phyloP scores from a whole-genome alignment of 257 asterid species.

The Coffea eugenioides region DNA sequence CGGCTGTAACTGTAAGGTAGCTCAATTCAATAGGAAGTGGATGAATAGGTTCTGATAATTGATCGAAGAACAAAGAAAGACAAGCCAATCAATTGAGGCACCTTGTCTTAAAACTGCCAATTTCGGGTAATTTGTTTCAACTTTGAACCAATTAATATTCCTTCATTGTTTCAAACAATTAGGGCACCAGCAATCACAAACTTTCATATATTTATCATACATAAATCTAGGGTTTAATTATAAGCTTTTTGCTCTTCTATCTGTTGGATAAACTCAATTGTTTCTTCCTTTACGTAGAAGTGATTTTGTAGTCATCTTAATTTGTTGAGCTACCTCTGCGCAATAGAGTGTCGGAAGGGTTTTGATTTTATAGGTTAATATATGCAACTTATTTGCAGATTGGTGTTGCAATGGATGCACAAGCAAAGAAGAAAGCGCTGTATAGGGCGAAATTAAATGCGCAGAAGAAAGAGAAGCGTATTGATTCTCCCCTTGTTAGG shows the following conservation, averaged over 20 bases:
- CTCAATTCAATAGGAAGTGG: no score
- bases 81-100: no score
- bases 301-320: not conserved
- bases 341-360: not conserved
- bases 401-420: constrained; percentile 33
- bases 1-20: no score
- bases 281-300: no score
- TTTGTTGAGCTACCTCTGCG: not conserved
- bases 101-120: not conserved
- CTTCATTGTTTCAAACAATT: not conserved
- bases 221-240: not conserved
- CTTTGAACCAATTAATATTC: not conserved
- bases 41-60: no score
- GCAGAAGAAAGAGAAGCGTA: constrained; percentile 59
- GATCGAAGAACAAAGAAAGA: no score
- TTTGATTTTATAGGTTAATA: no score
- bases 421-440: constrained; percentile 69
- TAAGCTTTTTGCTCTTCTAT: not conserved
- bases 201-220: no score
- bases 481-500: constrained; percentile 90
- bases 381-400: not conserved
- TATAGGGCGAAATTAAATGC: constrained; percentile 73
- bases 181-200: not conserved
- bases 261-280: not conserved
- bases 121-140: no score